phyloP scores from a whole-genome alignment of 768 basidiomycete genomes.

The Lentinus tigrinus region DNA sequence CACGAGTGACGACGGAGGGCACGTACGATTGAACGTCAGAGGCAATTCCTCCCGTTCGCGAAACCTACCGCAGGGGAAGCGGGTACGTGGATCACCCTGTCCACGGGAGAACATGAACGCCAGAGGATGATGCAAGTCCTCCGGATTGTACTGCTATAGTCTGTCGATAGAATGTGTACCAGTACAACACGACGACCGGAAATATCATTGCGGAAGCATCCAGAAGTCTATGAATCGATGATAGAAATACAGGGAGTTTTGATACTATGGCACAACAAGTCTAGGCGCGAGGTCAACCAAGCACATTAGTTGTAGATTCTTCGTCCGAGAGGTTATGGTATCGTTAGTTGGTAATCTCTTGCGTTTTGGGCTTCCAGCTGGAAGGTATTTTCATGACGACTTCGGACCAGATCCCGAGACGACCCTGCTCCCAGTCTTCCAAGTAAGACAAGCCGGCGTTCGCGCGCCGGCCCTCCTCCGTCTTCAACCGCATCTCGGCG shows the following conservation, averaged over 20 bases:
- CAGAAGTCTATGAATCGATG: conserved; percentile 1
- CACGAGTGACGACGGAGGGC: no score
- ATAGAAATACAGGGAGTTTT: conserved; percentile 7
- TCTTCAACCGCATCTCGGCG: conserved; percentile 81
- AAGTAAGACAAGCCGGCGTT: conserved; percentile 68
- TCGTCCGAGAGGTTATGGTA: background rate
- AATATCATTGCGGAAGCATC: background rate
- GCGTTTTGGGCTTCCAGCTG: conserved; percentile 54
- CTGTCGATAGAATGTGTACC: no score
- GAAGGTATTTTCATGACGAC: conserved; percentile 72
- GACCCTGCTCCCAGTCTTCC: conserved; percentile 74
- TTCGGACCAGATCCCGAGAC: conserved; percentile 67
- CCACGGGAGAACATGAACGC: no score
- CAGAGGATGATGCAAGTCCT: background rate
- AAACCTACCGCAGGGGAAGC: background rate
- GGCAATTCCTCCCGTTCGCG: no score
- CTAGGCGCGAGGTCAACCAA: background rate
- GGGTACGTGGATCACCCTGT: background rate
- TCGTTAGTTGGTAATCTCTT: background rate
- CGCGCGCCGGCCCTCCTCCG: conserved; percentile 63
- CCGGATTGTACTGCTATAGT: background rate
- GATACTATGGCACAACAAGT: conserved; percentile 4
- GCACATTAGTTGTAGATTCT: background rate
- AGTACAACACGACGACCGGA: background rate
- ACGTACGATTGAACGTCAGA: no score